Percentiles rank a stretch among this genome's conserved stretches.
Conservation (phyloP, 1,139 yeast genomes). For the Pichia sp. region DNA sequence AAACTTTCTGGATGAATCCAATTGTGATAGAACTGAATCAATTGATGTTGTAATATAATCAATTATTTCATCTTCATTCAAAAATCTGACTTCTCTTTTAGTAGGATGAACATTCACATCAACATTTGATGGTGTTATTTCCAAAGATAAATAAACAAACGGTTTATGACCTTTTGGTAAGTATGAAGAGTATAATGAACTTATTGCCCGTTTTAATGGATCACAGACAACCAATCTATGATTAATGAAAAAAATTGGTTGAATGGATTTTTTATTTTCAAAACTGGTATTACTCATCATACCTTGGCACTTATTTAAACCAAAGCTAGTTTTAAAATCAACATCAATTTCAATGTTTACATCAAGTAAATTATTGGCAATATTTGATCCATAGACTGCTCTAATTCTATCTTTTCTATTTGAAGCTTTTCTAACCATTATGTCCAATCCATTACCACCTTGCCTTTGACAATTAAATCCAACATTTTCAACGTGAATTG, state of each 20-base stretch:
- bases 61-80: constrained; percentile 80
- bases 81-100: constrained; percentile 81
- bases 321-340: constrained; percentile 31
- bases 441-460: constrained; percentile 33
- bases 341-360: constrained; percentile 30
- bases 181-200: constrained; percentile 55
- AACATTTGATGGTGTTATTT: constrained; percentile 58
- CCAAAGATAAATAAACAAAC: constrained; percentile 66
- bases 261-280: constrained; percentile 56
- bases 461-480: constrained; percentile 76
- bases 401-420: constrained; percentile 63
- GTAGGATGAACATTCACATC: constrained; percentile 98
- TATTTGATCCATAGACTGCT: constrained; percentile 59
- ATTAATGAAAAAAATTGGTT: constrained; percentile 79
- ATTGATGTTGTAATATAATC: constrained; percentile 49
- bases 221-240: constrained; percentile 78
- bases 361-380: constrained; percentile 60
- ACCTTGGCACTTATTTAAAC: constrained; percentile 49
- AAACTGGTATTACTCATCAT: constrained; percentile 68
- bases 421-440: constrained; percentile 45
- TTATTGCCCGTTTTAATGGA: constrained; percentile 65
- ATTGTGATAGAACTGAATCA: constrained; percentile 45
- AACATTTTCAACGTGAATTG: constrained; percentile 62
- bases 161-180: constrained; percentile 79
- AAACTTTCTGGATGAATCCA: constrained; percentile 66